Evolutionary conservation across 148 eudicot species (phyloP).

Genomic region (Agrostemma githago): DNA sequence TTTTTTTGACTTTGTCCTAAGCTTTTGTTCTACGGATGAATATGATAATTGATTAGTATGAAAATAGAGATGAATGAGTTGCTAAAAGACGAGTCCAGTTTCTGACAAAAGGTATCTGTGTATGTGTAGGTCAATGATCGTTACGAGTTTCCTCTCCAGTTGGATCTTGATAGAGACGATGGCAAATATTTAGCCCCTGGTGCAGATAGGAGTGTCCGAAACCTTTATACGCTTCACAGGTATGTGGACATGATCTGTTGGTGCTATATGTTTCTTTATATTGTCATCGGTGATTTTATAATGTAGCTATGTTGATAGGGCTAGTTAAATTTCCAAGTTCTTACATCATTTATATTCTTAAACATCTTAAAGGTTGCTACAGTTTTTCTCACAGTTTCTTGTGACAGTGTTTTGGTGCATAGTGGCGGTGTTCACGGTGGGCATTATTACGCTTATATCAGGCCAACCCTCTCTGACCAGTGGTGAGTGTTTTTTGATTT

Average conservation of each 20-base stretch:
- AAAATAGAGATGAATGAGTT: not conserved
- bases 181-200: conserved; percentile 81
- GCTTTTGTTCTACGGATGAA: not conserved
- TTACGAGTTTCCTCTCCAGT: conserved; percentile 84
- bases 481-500: conserved; percentile 45
- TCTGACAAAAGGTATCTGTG: not conserved
- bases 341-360: not conserved
- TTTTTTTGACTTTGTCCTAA: not conserved
- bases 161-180: conserved; percentile 78
- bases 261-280: not conserved
- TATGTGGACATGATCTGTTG: conserved; percentile 12
- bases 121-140: conserved; percentile 74
- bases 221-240: conserved; percentile 85
- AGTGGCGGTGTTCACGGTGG: conserved; percentile 96
- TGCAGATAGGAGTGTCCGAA: conserved; percentile 80
- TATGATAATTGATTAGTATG: not conserved
- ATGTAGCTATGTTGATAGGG: not conserved
- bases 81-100: not conserved
- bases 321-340: not conserved
- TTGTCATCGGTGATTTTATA: not conserved
- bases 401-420: conserved; percentile 82
- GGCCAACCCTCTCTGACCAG: conserved; percentile 86
- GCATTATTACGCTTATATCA: conserved; percentile 85
- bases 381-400: conserved; percentile 7
- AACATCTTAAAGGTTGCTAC: not conserved